Conservation (phyloP, 2,329 filamentous ascomycete genomes). For the Aspergillus latus region DNA sequence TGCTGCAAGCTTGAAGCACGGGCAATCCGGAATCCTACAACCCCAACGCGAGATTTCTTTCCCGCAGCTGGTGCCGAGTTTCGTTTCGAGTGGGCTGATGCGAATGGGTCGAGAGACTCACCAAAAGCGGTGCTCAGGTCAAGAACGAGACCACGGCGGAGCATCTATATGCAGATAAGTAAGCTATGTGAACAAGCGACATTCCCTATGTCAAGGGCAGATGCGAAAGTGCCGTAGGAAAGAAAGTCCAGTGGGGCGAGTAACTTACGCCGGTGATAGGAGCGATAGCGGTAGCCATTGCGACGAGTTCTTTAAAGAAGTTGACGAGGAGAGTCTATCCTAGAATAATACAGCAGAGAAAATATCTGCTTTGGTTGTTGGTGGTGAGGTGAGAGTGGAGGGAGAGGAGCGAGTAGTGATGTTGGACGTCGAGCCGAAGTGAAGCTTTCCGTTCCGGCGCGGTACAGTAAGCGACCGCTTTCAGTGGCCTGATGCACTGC, state of each 20-base stretch:
- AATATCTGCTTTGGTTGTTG: constrained; percentile 25
- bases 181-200: constrained; percentile 10
- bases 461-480: constrained; percentile 35
- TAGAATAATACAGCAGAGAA: constrained; percentile 22
- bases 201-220: too few relatives aligned
- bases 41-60: not conserved
- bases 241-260: constrained; percentile 16
- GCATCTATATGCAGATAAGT: constrained; percentile 52
- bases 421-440: constrained; percentile 30
- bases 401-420: constrained; percentile 27
- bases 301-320: constrained; percentile 20
- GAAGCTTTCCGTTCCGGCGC: constrained; percentile 38
- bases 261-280: constrained; percentile 50
- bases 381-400: constrained; percentile 21
- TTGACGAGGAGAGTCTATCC: constrained; percentile 16
- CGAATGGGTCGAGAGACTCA: constrained; percentile 42
- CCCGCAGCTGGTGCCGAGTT: not conserved
- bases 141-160: constrained; percentile 64
- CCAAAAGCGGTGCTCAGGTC: constrained; percentile 66
- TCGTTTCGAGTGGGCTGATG: not conserved
- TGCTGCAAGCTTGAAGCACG: not conserved
- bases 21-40: not conserved
- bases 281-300: constrained; percentile 45
- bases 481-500: constrained; percentile 33
- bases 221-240: constrained; percentile 9